Evolutionary conservation across 306 rosid species (phyloP), one percentile per base, ranked within the genome.

Genomic region (Oxytropis ochrocephala): DNA sequence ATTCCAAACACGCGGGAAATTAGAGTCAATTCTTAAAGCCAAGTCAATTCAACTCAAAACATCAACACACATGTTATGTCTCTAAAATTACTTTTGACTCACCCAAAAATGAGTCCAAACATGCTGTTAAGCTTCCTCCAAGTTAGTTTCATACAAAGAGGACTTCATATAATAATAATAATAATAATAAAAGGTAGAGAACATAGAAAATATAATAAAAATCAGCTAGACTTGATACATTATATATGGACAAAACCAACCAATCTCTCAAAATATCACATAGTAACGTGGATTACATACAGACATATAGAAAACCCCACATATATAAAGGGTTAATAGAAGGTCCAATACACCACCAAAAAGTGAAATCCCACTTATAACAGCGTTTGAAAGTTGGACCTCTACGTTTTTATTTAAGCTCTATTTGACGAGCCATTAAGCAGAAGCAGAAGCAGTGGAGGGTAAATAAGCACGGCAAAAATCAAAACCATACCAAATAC

Each of bases 401-500:
- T 49, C 9, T 49, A 49, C 2, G 2, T 49, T 49, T 16, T 64
- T 13, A 4, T 7, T 49, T 6, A 24, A 24, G 2, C 3, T 24
- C 2, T 24, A 24, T 24, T 21, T 10, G 13, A 24, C 4, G 14
- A 35, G 1, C 36, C 17, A 43, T 77, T 77, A 78, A 5, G 70
- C 56, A 27, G 33, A 24, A 5, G 81, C 56, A 27, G 33, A 24
- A 5, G 81, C 62, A 9, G 68, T 44, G 38, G 87, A 77, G 29
- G 57, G 65, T 24, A 73, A 66, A 69, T 61, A 72, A 42, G 76
- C 19, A 2, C 41, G 8, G 52, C 98, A 93, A 19, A 35, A 36
- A 57, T 88, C 80, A 54, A 93, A 93, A 11, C 96, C 98, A 79
- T 43, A 93, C 96, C 96, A 88, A 70, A 85, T n/a, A 12, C 56